These are phyloP conservation scores for Exophiala dermatitidis DNA, from an alignment of 2,329 filamentous ascomycete species.

Conservation along the genomic window DNA sequence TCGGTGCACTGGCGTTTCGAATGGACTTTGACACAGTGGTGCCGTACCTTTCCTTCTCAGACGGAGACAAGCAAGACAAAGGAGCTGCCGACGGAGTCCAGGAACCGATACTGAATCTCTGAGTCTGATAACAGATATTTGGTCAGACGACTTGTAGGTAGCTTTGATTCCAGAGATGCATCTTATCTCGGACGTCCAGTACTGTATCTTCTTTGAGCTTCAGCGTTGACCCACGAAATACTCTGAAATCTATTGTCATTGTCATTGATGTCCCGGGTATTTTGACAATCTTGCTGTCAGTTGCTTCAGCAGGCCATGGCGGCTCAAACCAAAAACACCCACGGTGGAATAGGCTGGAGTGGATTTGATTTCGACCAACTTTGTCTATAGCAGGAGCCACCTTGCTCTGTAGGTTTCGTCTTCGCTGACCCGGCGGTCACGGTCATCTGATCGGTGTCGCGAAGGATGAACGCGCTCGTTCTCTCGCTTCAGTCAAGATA, in stretches of 20 bases:
- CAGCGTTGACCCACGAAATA: constrained; percentile 1
- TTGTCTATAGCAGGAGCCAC: too few species aligned
- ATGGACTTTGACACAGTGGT: constrained; percentile 1
- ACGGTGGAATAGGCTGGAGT: too few species aligned
- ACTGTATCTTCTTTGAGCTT: constrained; percentile 1
- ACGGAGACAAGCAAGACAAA: constrained; percentile 1
- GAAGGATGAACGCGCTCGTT: too few species aligned
- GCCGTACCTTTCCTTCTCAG: constrained; percentile 5
- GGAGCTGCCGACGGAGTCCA: constrained; percentile 1
- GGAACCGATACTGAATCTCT: neutral
- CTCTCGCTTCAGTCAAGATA: too few species aligned
- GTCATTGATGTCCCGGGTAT: too few species aligned
- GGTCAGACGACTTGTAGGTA: constrained; percentile 5
- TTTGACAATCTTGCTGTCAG: too few species aligned
- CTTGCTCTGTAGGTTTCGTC: too few species aligned
- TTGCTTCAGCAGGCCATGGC: too few species aligned
- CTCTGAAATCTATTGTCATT: neutral
- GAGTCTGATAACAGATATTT: neutral
- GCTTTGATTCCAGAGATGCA: constrained; percentile 4
- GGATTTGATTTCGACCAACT: too few species aligned
- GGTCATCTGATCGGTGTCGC: too few species aligned
- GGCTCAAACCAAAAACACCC: too few species aligned
- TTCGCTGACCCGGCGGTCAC: too few species aligned
- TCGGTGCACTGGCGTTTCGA: neutral
- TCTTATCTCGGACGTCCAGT: neutral